A percentile compares a stretch with the other conserved stretches of the same genome.
phyloP scores from a whole-genome alignment of 108 stramenopile genomes.

The Craspedostauros australis region DNA sequence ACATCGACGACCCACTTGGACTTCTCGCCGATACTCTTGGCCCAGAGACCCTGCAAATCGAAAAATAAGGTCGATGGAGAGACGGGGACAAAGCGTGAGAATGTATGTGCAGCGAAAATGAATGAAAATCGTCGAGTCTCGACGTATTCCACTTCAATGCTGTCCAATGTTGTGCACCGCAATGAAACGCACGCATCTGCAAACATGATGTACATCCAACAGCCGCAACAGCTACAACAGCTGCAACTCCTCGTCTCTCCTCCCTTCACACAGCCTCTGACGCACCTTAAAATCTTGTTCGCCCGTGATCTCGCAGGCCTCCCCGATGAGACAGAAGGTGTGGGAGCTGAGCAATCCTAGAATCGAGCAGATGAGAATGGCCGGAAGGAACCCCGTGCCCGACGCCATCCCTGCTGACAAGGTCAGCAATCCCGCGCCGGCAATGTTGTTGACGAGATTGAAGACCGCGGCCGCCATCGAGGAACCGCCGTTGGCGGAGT shows the following conservation, averaged over 20 bases:
- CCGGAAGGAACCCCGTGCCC: slow-evolving; percentile 46
- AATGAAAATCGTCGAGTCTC: too few species aligned
- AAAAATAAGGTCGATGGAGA: too few species aligned
- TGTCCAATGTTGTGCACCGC: too few species aligned
- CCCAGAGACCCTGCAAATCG: slow-evolving; percentile 28
- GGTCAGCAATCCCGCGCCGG: slow-evolving; percentile 52
- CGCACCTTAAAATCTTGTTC: slow-evolving; percentile 40
- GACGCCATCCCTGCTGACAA: slow-evolving; percentile 34
- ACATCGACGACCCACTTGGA: slow-evolving; percentile 36
- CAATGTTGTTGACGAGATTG: slow-evolving; percentile 66
- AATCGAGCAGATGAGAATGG: slow-evolving; percentile 21
- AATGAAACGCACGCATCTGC: too few species aligned
- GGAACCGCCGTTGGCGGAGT: background rate
- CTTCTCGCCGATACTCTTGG: slow-evolving; percentile 22
- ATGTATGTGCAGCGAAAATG: too few species aligned
- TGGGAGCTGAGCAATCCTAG: slow-evolving; percentile 28
- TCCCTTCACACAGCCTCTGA: background rate
- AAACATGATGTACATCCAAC: background rate
- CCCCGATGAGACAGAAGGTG: slow-evolving; percentile 41
- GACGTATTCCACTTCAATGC: too few species aligned
- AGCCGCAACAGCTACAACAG: background rate
- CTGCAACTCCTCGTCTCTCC: background rate
- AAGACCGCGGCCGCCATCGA: slow-evolving; percentile 35
- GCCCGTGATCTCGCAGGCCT: slow-evolving; percentile 40
- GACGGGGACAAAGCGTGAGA: too few species aligned